A percentile compares a stretch with the other conserved stretches of the same genome.
phyloP scores from a whole-genome alignment of 1,284 basidiomycete genomes.

The Marasmius sp. region DNA sequence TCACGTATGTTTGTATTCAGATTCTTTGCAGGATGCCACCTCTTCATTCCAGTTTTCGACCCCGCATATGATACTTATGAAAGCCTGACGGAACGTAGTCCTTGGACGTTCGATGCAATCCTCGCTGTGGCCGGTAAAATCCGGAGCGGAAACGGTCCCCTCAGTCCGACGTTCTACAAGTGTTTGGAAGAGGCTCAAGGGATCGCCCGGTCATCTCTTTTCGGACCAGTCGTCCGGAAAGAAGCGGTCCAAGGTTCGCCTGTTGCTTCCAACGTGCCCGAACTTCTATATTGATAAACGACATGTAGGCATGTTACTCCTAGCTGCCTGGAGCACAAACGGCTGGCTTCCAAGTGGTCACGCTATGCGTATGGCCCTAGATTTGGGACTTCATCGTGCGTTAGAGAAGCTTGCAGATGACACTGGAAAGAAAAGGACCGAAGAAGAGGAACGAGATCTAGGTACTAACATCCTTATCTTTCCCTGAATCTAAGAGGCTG shows the following conservation, averaged over 20 bases:
- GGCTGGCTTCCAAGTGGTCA: constrained; percentile 92
- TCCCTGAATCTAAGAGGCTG: constrained; percentile 7
- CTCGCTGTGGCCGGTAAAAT: constrained; percentile 91
- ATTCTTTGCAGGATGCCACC: constrained; percentile 93
- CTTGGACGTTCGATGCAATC: constrained; percentile 91
- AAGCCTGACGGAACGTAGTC: constrained; percentile 83
- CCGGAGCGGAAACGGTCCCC: constrained; percentile 82
- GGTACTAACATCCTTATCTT: constrained; percentile 43
- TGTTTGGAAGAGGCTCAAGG: constrained; percentile 93
- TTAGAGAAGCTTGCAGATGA: constrained; percentile 87
- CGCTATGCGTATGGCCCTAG: constrained; percentile 92
- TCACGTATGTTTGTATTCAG: constrained; percentile 43
- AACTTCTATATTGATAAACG: constrained; percentile 10
- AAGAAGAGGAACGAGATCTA: constrained; percentile 86
- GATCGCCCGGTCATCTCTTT: constrained; percentile 88
- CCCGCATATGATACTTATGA: constrained; percentile 90
- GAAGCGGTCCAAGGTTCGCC: constrained; percentile 85
- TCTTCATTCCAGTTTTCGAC: constrained; percentile 93
- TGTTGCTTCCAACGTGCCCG: constrained; percentile 11
- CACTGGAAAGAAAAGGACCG: constrained; percentile 61
- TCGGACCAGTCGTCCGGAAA: constrained; percentile 89
- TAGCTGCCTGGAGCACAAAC: constrained; percentile 92
- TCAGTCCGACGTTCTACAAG: constrained; percentile 83
- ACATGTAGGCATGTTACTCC: constrained; percentile 76
- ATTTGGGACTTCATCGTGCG: constrained; percentile 88